Evolutionary conservation across 2,329 filamentous ascomycete genomes (phyloP).

Genomic region (Epichloe uncinata): DNA sequence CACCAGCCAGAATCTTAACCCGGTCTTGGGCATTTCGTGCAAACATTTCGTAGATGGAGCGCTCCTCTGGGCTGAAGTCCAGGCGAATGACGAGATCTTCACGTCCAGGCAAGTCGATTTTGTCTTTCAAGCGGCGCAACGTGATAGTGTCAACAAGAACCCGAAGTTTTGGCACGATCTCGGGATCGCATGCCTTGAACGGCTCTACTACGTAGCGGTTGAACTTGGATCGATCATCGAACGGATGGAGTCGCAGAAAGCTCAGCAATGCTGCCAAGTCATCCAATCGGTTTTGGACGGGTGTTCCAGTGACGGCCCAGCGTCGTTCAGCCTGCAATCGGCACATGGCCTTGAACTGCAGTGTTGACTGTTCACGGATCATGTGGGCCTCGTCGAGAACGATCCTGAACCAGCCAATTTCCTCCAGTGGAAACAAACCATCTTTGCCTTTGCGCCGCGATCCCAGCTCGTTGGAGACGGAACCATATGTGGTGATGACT

Average conservation of each 20-base stretch:
- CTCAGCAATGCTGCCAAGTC: conserved; percentile 78
- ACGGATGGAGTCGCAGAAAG: conserved; percentile 74
- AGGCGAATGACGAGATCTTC: conserved; percentile 61
- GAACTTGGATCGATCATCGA: conserved; percentile 67
- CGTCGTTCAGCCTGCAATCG: conserved; percentile 65
- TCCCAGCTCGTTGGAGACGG: conserved; percentile 65
- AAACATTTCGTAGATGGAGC: conserved; percentile 71
- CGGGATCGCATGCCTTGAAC: conserved; percentile 76
- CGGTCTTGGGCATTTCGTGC: conserved; percentile 67
- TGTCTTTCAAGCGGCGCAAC: conserved; percentile 80
- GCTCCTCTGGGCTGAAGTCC: conserved; percentile 63
- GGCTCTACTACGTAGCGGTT: conserved; percentile 67
- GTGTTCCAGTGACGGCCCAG: conserved; percentile 96
- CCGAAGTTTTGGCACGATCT: conserved; percentile 72
- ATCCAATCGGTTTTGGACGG: conserved; percentile 85
- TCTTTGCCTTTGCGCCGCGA: conserved; percentile 47
- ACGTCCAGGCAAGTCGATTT: conserved; percentile 66
- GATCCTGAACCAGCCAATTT: conserved; percentile 84
- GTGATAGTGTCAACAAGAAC: conserved; percentile 92
- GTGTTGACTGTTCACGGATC: conserved; percentile 73
- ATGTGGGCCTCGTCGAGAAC: conserved; percentile 91
- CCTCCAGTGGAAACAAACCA: conserved; percentile 52
- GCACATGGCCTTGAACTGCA: conserved; percentile 76
- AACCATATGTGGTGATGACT: conserved; percentile 87
- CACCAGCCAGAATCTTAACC: conserved; percentile 57